Evolutionary conservation across 1,284 basidiomycete species (phyloP).

Genomic region (Leccinum subatratum): DNA sequence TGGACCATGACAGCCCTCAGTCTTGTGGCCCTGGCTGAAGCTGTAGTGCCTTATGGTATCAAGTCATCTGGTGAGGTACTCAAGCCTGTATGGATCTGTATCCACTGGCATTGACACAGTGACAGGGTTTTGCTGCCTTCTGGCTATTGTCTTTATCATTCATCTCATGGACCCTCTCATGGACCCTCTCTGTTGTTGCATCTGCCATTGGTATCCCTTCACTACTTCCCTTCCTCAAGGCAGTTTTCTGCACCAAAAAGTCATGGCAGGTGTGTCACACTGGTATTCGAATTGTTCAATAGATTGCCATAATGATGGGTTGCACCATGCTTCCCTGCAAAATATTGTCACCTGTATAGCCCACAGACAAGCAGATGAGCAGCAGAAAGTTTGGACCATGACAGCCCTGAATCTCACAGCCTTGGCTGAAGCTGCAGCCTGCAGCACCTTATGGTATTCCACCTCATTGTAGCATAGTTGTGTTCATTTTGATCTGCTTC

Average conservation of each 20-base stretch:
- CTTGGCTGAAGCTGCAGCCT: slow-evolving; percentile 82
- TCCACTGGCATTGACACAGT: slow-evolving; percentile 77
- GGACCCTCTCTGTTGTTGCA: slow-evolving; percentile 84
- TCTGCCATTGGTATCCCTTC: slow-evolving; percentile 98
- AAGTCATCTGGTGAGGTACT: slow-evolving; percentile 98
- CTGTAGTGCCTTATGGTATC: slow-evolving; percentile 97
- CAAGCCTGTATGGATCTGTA: slow-evolving; percentile 97
- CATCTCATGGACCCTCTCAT: slow-evolving; percentile 49
- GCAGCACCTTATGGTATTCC: slow-evolving; percentile 89
- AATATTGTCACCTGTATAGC: slow-evolving; percentile 97
- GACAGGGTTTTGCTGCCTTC: slow-evolving; percentile 97
- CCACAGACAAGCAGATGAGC: slow-evolving; percentile 93
- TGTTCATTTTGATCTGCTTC: too few species aligned
- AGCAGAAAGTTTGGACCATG: slow-evolving; percentile 99
- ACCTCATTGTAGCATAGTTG: too few species aligned
- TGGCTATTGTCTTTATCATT: slow-evolving; percentile 98
- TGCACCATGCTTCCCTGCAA: slow-evolving; percentile 97
- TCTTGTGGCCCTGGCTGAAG: slow-evolving; percentile 95
- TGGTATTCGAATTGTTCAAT: slow-evolving; percentile 98
- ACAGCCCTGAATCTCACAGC: slow-evolving; percentile 95
- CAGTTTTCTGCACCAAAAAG: slow-evolving; percentile 97
- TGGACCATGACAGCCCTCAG: slow-evolving; percentile 97
- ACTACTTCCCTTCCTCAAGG: slow-evolving; percentile 97
- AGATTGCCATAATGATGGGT: slow-evolving; percentile 99
- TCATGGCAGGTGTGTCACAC: slow-evolving; percentile 99